Evolutionary conservation across 306 rosid genomes (phyloP), one percentile per base, ranked within the genome.

Genomic region (Cercis canadensis): DNA sequence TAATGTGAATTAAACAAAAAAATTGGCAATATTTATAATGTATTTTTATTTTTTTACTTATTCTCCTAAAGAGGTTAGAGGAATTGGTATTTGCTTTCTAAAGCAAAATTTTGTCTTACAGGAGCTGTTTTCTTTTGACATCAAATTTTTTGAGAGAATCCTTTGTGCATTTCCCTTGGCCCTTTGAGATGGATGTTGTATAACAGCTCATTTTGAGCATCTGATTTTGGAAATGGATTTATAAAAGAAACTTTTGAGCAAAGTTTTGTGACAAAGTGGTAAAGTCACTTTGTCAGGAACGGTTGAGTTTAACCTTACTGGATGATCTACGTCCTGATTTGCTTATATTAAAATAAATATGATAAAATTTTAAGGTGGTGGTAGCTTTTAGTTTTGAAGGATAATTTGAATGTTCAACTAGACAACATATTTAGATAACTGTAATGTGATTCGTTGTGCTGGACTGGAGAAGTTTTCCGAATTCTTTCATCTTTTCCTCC

Each of bases 341-440:
- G 64, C 31, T 69, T 57, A 16, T 19, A 57, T 65, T 65, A 58
- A 57, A 58, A 49, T 65, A 19, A 55, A 58, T 51, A 57, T 58
- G 55, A 46, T 10, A 4, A 39, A 44, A 9, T 7, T n/a, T 52
- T 19, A 45, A 44, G 43, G 44, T 58, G 24, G 17, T 32, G 31
- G 43, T 39, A 74, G 33, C 57, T 37, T 47, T 64, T 53, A 8
- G 52, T 72, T 17, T 71, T 74, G 53, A 67, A n/a, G 51, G 11
- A 55, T 56, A 50, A 73, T 59, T 60, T 50, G 56, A 57, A 41
- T 50, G 33, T 62, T 57, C 47, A 62, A 53, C 66, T 74, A 37
- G 54, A 63, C 43, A 29, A 5, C 24, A 3, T 29, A 8, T 9
- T n/a, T 21, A 24, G 37, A 21, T 21, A 13, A 47, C 50, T 3